These are phyloP conservation scores for Cylindrotheca closterium DNA, from an alignment of 108 stramenopile species.

Conservation along the genomic window DNA sequence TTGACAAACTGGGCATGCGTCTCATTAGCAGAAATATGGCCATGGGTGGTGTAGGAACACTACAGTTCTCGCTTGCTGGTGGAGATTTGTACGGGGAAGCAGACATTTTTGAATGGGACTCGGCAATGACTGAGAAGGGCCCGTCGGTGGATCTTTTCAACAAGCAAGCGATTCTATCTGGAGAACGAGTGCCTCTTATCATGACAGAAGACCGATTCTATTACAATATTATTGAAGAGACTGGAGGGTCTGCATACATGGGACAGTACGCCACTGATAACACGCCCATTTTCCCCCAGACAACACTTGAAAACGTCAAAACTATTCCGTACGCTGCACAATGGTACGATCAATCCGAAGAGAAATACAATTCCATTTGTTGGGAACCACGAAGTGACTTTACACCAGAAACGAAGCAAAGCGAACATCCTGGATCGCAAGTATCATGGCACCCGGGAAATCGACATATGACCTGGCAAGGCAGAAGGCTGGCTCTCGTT, in stretches of 20 bases:
- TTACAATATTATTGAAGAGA: slow-evolving; percentile 54
- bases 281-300: slow-evolving; percentile 19
- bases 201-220: slow-evolving; percentile 47
- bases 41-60: slow-evolving; percentile 58
- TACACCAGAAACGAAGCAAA: slow-evolving; percentile 31
- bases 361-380: slow-evolving; percentile 53
- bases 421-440: slow-evolving; percentile 10
- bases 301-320: slow-evolving; percentile 35
- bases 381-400: slow-evolving; percentile 50
- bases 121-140: slow-evolving; percentile 41
- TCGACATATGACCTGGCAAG: slow-evolving; percentile 60
- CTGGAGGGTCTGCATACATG: slow-evolving; percentile 3
- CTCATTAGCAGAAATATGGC: slow-evolving; percentile 65
- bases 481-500: slow-evolving; percentile 52
- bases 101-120: slow-evolving; percentile 77
- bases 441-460: slow-evolving; percentile 68
- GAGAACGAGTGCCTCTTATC: slow-evolving; percentile 57
- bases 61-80: slow-evolving; percentile 50
- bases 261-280: neutral
- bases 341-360: slow-evolving; percentile 44
- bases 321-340: slow-evolving; percentile 66
- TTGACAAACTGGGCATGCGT: slow-evolving; percentile 65
- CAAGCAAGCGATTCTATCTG: slow-evolving; percentile 61
- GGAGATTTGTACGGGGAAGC: slow-evolving; percentile 58
- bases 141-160: slow-evolving; percentile 50